phyloP scores from a whole-genome alignment of 257 asterid species.

The Fraxinus cuspidata region DNA sequence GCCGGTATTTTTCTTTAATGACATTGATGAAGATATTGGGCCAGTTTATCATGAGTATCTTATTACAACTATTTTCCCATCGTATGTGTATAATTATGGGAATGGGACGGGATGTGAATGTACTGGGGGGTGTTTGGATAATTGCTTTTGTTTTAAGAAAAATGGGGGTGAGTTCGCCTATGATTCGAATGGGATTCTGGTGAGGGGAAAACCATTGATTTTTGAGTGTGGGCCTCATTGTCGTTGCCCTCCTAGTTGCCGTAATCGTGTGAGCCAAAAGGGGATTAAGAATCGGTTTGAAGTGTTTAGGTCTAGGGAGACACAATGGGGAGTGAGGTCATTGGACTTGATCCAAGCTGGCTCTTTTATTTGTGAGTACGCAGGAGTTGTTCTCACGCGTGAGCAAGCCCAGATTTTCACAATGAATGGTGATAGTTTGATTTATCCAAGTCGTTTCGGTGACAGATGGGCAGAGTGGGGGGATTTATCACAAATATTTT shows the following conservation, averaged over 20 bases:
- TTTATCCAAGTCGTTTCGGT: constrained; percentile 64
- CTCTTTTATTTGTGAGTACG: constrained; percentile 70
- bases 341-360: constrained; percentile 85
- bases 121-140: constrained; percentile 47
- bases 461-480: constrained; percentile 69
- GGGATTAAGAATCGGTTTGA: constrained; percentile 69
- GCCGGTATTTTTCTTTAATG: constrained; percentile 66
- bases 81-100: constrained; percentile 38
- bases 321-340: constrained; percentile 91
- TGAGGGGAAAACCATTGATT: constrained; percentile 69
- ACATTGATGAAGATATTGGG: constrained; percentile 58
- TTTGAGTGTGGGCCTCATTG: constrained; percentile 80
- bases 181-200: constrained; percentile 53
- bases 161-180: constrained; percentile 74
- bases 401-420: constrained; percentile 66
- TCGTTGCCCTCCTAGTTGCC: constrained; percentile 61
- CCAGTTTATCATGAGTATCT: constrained; percentile 60
- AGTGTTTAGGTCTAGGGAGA: constrained; percentile 81
- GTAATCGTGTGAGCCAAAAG: constrained; percentile 69
- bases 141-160: constrained; percentile 61
- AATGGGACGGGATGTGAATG: constrained; percentile 60
- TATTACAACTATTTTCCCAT: constrained; percentile 51
- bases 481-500: constrained; percentile 48
- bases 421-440: constrained; percentile 77
- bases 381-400: constrained; percentile 76